These are phyloP conservation scores for Monilinia polystroma DNA, from an alignment of 2,329 filamentous ascomycete genomes.

Conservation along the genomic window DNA sequence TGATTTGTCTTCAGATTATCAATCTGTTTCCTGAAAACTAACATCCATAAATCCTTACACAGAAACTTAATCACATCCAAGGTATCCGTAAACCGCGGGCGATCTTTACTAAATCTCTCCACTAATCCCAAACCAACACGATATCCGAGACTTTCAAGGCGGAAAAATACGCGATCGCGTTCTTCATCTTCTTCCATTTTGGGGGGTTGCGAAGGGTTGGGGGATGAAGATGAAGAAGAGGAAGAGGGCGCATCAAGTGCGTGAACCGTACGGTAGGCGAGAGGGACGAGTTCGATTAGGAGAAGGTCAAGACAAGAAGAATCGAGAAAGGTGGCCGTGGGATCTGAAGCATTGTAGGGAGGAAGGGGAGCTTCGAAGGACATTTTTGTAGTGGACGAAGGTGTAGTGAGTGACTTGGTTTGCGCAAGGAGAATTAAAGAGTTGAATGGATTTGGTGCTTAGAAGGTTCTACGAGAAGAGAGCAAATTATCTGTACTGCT, in stretches of 20 bases:
- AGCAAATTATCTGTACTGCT: not conserved
- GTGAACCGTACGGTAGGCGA: conserved; percentile 81
- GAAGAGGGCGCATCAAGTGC: conserved; percentile 54
- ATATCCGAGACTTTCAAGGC: conserved; percentile 83
- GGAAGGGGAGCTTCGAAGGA: conserved; percentile 71
- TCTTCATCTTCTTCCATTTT: conserved; percentile 74
- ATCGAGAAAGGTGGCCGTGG: conserved; percentile 72
- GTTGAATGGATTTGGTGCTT: not conserved
- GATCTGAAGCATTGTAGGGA: conserved; percentile 70
- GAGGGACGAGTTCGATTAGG: conserved; percentile 92
- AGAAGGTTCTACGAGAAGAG: not conserved
- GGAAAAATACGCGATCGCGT: conserved; percentile 79
- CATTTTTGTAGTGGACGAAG: conserved; percentile 48
- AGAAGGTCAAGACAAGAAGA: conserved; percentile 90
- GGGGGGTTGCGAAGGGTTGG: conserved; percentile 16
- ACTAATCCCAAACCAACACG: conserved; percentile 89
- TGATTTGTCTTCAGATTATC: conserved; percentile 99
- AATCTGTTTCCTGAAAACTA: conserved; percentile 94
- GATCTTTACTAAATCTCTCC: conserved; percentile 80
- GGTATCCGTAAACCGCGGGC: conserved; percentile 85
- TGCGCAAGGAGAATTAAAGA: conserved; percentile 1
- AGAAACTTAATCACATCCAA: conserved; percentile 97
- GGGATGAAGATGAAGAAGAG: not conserved
- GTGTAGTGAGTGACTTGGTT: not conserved
- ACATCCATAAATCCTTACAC: conserved; percentile 96